A percentile compares a stretch with the other conserved stretches of the same genome.
These are phyloP conservation scores for Hymenoscyphus albidus DNA, from an alignment of 2,329 filamentous ascomycete genomes.

Conservation along the genomic window DNA sequence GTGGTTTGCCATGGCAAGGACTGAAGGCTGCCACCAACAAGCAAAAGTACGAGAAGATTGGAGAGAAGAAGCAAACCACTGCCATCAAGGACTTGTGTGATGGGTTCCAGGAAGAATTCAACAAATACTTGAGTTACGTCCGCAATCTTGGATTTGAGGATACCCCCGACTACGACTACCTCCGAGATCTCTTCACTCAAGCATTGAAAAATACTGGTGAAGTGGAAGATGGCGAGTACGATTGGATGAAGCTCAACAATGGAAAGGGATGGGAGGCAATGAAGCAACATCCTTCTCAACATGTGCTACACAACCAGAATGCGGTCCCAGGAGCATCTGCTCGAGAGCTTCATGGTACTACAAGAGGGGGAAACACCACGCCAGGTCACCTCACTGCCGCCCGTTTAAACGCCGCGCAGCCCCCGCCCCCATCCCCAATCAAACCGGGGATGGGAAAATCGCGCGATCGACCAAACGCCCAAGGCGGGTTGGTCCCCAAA, in stretches of 20 bases:
- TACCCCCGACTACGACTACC: constrained; percentile 96
- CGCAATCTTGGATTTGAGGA: constrained; percentile 98
- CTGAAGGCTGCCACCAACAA: constrained; percentile 74
- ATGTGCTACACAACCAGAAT: constrained; percentile 73
- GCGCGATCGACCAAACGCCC: constrained; percentile 70
- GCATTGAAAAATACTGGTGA: constrained; percentile 91
- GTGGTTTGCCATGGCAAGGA: constrained; percentile 68
- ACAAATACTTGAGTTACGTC: constrained; percentile 95
- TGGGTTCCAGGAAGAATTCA: constrained; percentile 94
- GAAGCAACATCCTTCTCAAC: constrained; percentile 65
- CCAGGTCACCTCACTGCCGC: constrained; percentile 63
- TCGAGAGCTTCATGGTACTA: constrained; percentile 76
- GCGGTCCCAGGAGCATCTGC: constrained; percentile 75
- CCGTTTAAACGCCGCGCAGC: constrained; percentile 92
- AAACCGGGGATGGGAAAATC: constrained; percentile 72
- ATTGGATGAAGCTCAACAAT: constrained; percentile 98
- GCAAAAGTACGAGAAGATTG: constrained; percentile 99
- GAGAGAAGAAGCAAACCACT: constrained; percentile 99
- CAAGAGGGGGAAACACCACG: constrained; percentile 59
- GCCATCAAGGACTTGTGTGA: constrained; percentile 96
- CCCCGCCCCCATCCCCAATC: constrained; percentile 80
- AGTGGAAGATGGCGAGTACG: constrained; percentile 96
- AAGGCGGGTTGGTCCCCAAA: constrained; percentile 69
- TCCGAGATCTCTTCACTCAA: constrained; percentile 93
- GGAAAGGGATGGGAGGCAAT: constrained; percentile 87